phyloP scores from a whole-genome alignment of 108 stramenopile species.

The Nitzschia palea region DNA sequence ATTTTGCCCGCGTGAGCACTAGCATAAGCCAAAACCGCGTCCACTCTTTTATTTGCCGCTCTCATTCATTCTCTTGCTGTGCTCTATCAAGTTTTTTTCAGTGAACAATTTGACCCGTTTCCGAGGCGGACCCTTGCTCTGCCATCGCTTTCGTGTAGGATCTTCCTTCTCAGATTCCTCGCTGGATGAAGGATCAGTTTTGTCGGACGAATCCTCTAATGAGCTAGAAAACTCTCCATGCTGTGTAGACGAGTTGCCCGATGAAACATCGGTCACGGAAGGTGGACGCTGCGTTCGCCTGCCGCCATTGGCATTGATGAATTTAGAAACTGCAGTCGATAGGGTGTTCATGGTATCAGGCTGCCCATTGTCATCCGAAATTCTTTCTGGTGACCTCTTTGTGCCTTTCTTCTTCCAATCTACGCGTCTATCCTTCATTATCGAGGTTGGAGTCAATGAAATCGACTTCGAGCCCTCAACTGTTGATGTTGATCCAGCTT shows the following conservation, averaged over 20 bases:
- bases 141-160: not conserved
- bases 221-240: slow-evolving; percentile 28
- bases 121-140: slow-evolving; percentile 49
- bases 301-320: not conserved
- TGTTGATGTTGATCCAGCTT: too few relatives aligned
- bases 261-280: slow-evolving; percentile 47
- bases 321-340: not conserved
- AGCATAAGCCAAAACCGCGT: too few relatives aligned
- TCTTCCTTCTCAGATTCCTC: slow-evolving; percentile 38
- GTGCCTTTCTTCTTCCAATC: not conserved
- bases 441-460: too few relatives aligned
- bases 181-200: slow-evolving; percentile 43
- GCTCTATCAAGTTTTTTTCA: slow-evolving; percentile 24
- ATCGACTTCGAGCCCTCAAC: too few relatives aligned
- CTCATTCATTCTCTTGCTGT: slow-evolving; percentile 35
- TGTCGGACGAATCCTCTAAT: slow-evolving; percentile 36
- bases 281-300: not conserved
- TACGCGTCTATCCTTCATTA: too few relatives aligned
- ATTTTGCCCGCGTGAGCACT: too few relatives aligned
- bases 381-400: not conserved
- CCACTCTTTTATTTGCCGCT: not conserved
- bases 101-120: slow-evolving; percentile 44
- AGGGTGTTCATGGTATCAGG: not conserved
- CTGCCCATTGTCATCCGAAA: not conserved
- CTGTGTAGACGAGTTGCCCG: slow-evolving; percentile 28